phyloP scores from a whole-genome alignment of 2,329 filamentous ascomycete genomes.

The Parascedosporium putredinis region DNA sequence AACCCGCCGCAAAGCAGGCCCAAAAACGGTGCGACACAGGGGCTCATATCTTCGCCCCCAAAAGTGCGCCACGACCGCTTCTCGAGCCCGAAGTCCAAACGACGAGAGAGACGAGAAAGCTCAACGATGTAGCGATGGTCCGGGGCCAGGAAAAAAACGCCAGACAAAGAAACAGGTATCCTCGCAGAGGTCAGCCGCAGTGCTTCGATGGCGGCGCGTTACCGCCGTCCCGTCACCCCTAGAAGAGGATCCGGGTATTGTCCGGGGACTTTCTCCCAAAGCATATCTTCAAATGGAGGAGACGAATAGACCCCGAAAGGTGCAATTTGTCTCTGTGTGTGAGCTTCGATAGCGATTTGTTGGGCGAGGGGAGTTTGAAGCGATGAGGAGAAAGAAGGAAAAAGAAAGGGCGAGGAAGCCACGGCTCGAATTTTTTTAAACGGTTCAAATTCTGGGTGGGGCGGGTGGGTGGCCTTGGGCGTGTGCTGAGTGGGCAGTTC shows the following conservation, averaged over 20 bases:
- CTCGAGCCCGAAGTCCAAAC: conserved; percentile 15
- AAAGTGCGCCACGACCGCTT: background rate
- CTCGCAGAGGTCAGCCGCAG: conserved; percentile 71
- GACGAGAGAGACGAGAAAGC: conserved; percentile 21
- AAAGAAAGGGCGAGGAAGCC: conserved; percentile 14
- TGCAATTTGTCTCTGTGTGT: conserved; percentile 63
- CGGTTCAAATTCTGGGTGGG: conserved; percentile 7
- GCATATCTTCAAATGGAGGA: conserved; percentile 33
- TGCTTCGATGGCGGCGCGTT: conserved; percentile 99
- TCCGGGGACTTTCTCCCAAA: conserved; percentile 99
- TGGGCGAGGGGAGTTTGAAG: conserved; percentile 75
- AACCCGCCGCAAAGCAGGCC: background rate
- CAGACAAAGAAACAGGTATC: conserved; percentile 35
- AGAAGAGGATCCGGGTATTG: conserved; percentile 44
- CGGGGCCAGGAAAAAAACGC: conserved; percentile 25
- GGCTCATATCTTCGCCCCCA: conserved; percentile 84
- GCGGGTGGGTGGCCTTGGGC: background rate
- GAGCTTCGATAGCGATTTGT: conserved; percentile 99
- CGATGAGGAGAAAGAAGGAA: conserved; percentile 24
- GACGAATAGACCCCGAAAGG: conserved; percentile 16
- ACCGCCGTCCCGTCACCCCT: conserved; percentile 55
- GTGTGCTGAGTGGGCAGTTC: background rate
- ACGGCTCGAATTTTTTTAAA: conserved; percentile 1
- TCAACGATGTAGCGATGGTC: conserved; percentile 36
- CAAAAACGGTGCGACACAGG: conserved; percentile 19